Evolutionary conservation across 192 early-diverging fungal genomes (phyloP).

Genomic region (Obelidium mucronatum): DNA sequence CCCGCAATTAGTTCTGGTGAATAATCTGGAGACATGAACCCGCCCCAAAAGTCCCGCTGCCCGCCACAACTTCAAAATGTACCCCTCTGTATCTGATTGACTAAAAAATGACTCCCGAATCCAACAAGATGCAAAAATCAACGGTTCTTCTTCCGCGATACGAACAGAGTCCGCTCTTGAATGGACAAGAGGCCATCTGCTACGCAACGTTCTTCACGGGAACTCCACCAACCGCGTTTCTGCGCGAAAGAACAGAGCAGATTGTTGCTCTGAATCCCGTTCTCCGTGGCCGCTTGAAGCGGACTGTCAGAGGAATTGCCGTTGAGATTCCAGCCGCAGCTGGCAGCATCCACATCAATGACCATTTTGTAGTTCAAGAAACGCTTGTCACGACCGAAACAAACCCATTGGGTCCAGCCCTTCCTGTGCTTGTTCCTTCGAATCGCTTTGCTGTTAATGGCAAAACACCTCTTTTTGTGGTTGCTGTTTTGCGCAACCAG

Average conservation of each 20-base stretch:
- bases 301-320: not conserved
- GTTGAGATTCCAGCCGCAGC: not conserved
- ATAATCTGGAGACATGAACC: no score
- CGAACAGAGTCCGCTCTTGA: slow-evolving; percentile 2
- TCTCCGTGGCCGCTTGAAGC: not conserved
- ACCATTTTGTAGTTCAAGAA: slow-evolving; percentile 9
- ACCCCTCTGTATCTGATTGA: no score
- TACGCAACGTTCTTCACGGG: slow-evolving; percentile 21
- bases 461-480: not conserved
- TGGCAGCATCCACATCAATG: not conserved
- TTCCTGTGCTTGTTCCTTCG: not conserved
- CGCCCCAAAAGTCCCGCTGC: no score
- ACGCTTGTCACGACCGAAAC: not conserved
- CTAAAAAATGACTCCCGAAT: no score
- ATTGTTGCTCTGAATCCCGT: slow-evolving; percentile 7
- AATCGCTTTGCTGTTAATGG: not conserved
- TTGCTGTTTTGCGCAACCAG: slow-evolving; percentile 2
- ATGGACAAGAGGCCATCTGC: not conserved
- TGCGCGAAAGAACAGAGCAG: not conserved
- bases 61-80: no score
- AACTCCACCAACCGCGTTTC: not conserved
- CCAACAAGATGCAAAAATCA: no score
- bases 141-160: not conserved
- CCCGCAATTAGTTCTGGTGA: no score
- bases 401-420: not conserved